These are phyloP conservation scores for Apiospora phragmitis DNA, from an alignment of 2,329 filamentous ascomycete species.

Conservation along the genomic window DNA sequence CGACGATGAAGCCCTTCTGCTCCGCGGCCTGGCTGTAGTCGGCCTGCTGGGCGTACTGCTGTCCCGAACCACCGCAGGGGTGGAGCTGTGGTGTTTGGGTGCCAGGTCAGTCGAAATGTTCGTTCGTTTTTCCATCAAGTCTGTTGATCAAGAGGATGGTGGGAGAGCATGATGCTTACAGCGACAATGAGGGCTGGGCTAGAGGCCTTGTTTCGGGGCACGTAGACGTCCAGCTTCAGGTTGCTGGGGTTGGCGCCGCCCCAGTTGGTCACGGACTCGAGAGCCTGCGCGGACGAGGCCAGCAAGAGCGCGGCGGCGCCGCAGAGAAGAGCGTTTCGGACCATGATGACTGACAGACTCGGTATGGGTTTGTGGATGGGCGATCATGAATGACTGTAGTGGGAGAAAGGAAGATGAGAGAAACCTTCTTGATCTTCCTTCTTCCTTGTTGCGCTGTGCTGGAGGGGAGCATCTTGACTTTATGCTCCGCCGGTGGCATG, in stretches of 20 bases:
- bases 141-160: background rate
- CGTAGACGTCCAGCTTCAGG: constrained; percentile 13
- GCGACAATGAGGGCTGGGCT: constrained; percentile 23
- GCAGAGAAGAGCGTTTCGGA: background rate
- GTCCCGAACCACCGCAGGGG: constrained; percentile 20
- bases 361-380: background rate
- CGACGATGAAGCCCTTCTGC: constrained; percentile 21
- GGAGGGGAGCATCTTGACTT: background rate
- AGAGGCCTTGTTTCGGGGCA: constrained; percentile 17
- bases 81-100: constrained; percentile 22
- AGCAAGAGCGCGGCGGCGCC: background rate
- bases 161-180: constrained; percentile 12
- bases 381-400: background rate
- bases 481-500: background rate
- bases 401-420: too few relatives aligned
- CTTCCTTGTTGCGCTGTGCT: background rate
- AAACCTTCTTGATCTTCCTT: too few relatives aligned
- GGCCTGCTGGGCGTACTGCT: constrained; percentile 18
- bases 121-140: too few relatives aligned
- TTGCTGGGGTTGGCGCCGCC: constrained; percentile 9
- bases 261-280: constrained; percentile 5
- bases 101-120: background rate
- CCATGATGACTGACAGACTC: background rate
- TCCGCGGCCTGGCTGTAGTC: constrained; percentile 21
- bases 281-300: background rate